phyloP scores from a whole-genome alignment of 176 grass and related monocot genomes.

The Aegilops sharonensis region DNA sequence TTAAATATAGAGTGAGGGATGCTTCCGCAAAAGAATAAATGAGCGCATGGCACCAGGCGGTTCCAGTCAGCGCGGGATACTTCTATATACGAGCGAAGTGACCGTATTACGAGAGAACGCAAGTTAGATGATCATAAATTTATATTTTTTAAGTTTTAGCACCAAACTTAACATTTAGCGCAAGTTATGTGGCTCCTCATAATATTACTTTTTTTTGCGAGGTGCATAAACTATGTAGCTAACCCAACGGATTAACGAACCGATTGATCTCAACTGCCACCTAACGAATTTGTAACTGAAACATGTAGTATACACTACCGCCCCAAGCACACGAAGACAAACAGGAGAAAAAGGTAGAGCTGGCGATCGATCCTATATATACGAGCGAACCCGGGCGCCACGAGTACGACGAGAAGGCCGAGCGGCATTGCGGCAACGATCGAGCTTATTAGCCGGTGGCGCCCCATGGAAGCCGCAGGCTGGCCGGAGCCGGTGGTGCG shows the following conservation, averaged over 20 bases:
- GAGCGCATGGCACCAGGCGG: no score
- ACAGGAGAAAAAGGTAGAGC: background rate
- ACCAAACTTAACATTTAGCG: no score
- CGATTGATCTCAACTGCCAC: background rate
- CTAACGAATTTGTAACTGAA: background rate
- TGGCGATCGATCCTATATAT: background rate
- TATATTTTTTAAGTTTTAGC: no score
- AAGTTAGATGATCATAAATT: no score
- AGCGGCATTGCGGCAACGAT: background rate
- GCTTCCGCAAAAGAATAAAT: no score
- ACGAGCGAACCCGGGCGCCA: background rate
- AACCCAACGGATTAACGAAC: background rate
- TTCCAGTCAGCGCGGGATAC: no score
- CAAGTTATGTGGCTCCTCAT: no score
- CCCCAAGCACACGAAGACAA: background rate
- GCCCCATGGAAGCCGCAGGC: slow-evolving; percentile 20
- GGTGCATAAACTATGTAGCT: background rate
- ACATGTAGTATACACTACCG: background rate
- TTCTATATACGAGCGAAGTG: no score
- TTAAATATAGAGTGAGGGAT: no score
- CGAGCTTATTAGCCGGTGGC: background rate
- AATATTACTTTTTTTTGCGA: no score
- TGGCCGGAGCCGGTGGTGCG: slow-evolving; percentile 85
- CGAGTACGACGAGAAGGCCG: background rate
- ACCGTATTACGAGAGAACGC: no score